phyloP scores from a whole-genome alignment of 371 early-diverging fungal species.

The Massospora cicadina region DNA sequence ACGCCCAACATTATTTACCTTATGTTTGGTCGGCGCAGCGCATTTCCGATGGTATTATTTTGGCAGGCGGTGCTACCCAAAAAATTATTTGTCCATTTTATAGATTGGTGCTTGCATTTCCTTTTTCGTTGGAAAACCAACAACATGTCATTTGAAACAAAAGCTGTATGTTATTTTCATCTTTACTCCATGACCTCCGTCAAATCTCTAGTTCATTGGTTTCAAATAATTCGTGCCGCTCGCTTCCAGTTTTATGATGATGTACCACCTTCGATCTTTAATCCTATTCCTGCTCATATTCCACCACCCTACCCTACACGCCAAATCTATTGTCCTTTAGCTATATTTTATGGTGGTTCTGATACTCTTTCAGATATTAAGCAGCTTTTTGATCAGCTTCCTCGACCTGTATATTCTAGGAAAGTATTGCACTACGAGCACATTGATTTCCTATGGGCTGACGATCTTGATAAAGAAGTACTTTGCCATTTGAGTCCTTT shows the following conservation, averaged over 20 bases:
- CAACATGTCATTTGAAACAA: conserved; percentile 53
- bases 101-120: conserved; percentile 52
- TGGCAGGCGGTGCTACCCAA: conserved; percentile 72
- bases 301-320: conserved; percentile 56
- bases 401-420: conserved; percentile 35
- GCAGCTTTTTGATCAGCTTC: conserved; percentile 33
- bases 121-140: conserved; percentile 74
- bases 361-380: conserved; percentile 68
- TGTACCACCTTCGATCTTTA: conserved; percentile 26
- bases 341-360: conserved; percentile 75
- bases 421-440: conserved; percentile 56
- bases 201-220: conserved; percentile 85
- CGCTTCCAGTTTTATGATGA: conserved; percentile 90
- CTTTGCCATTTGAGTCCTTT: background rate
- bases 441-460: conserved; percentile 63
- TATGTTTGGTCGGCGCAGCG: conserved; percentile 72
- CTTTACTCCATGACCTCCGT: conserved; percentile 79
- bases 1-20: conserved; percentile 79
- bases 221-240: conserved; percentile 81
- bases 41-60: conserved; percentile 61
- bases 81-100: conserved; percentile 48
- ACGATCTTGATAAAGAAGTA: conserved; percentile 15
- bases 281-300: conserved; percentile 26
- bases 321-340: conserved; percentile 66
- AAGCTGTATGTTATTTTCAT: conserved; percentile 69